Evolutionary conservation across 2,329 filamentous ascomycete genomes (phyloP), one percentile per base, ranked within the genome.

Genomic region (Aspergillus arachidicola): DNA sequence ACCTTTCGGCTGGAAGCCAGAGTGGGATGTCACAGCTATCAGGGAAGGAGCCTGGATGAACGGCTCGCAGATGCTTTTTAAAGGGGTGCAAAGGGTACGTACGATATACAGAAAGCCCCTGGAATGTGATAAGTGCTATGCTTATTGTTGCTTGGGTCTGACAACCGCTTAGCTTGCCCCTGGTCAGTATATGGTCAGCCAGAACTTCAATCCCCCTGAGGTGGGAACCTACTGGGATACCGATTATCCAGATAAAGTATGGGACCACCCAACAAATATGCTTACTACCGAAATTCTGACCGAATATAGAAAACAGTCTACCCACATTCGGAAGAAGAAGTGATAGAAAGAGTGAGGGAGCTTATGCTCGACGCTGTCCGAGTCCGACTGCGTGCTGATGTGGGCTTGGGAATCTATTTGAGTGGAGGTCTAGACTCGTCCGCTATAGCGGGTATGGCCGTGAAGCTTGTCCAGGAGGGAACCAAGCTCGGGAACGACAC

Each of bases 351-450:
- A 2, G 83, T 87, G 0, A 77, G 85, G 6, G 73, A 84, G 51
- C 78, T 77, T 2, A 68, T 88, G 14, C 69, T 86, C 1, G 84
- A 87, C 36, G 79, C 85, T 0, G 76, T 87, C 12, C 79, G 79
- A n/a, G 66, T 86, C 21, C 81, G 86, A 6, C 75, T 88, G 11
- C 79, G 82, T 19, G 85, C 86, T 1, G 86, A 88, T 69, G 86
- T 87, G 0, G 84, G 84, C 0, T 77, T 88, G 3, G 86, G 84
- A 2, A 76, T 88, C 58, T 87, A 85, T 61, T 75, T 88, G 0
- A 84, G 80, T 26, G 86, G 86, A 5, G 86, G 86, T 1, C 81
- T 88, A 56, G 86, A 88, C 69, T 86, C 84, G 0, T 87, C 85
- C 0, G 78, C 81, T 1, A 73, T 88, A 26, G 85, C 85, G 9